Conservation (phyloP, 1,284 basidiomycete species). For the Leccinum fuscescens region DNA sequence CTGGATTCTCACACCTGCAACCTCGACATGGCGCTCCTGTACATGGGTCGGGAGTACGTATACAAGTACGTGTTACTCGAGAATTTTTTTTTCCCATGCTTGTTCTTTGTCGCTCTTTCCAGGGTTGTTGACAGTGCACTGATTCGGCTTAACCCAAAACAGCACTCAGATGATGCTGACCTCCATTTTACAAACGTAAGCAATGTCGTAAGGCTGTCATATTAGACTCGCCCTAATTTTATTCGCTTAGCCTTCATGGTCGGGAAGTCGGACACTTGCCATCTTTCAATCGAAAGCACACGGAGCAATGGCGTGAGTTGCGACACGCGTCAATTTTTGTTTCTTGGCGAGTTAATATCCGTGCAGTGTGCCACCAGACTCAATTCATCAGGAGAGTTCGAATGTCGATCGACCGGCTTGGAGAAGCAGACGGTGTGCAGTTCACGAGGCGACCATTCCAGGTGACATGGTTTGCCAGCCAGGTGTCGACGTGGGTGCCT, state of each 20-base stretch:
- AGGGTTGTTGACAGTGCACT: constrained; percentile 15
- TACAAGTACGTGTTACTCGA: constrained; percentile 57
- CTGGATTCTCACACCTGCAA: constrained; percentile 68
- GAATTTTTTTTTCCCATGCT: constrained; percentile 4
- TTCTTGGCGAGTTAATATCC: constrained; percentile 9
- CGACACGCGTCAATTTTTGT: constrained; percentile 1
- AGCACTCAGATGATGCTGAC: constrained; percentile 70
- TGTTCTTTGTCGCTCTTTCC: neutral
- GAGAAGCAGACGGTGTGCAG: constrained; percentile 47
- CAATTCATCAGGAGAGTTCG: constrained; percentile 57
- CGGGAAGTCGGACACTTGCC: constrained; percentile 35
- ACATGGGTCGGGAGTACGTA: constrained; percentile 68
- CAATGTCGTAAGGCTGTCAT: constrained; percentile 14
- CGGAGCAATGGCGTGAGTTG: constrained; percentile 72
- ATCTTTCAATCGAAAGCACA: constrained; percentile 61
- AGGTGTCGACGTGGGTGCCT: constrained; percentile 54
- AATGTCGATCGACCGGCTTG: constrained; percentile 46
- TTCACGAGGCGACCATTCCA: constrained; percentile 66
- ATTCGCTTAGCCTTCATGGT: constrained; percentile 43
- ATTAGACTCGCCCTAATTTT: neutral
- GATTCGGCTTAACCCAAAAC: constrained; percentile 16
- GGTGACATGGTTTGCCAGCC: constrained; percentile 68
- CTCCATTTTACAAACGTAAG: constrained; percentile 63
- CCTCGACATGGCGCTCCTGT: constrained; percentile 61
- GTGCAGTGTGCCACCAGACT: constrained; percentile 61